Evolutionary conservation across 192 early-diverging fungal species (phyloP).

Genomic region (Spizellomyces punctatus): DNA sequence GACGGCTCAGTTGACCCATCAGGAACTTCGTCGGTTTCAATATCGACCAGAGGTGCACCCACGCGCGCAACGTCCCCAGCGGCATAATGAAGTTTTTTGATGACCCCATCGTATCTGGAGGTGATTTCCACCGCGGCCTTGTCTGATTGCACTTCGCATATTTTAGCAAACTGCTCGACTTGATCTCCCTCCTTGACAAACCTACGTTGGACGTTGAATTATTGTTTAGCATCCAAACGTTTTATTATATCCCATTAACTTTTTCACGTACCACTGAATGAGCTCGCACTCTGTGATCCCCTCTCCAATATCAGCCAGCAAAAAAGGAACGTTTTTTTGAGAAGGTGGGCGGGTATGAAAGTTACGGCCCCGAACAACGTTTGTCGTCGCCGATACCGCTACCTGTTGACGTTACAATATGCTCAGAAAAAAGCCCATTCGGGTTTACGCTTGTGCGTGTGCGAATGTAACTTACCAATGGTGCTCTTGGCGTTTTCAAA

Average conservation of each 20-base stretch:
- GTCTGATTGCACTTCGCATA: slow-evolving; percentile 97
- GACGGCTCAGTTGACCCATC: background rate
- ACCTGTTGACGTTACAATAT: no score
- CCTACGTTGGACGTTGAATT: slow-evolving; percentile 44
- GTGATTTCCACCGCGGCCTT: slow-evolving; percentile 99
- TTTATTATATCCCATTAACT: no score
- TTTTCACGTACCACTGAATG: slow-evolving; percentile 82
- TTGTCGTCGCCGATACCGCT: no score
- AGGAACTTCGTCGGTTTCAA: slow-evolving; percentile 57
- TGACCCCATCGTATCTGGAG: slow-evolving; percentile 86
- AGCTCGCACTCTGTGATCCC: slow-evolving; percentile 97
- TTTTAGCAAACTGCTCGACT: slow-evolving; percentile 89
- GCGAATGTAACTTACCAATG: no score
- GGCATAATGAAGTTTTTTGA: slow-evolving; percentile 79
- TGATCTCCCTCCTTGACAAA: slow-evolving; percentile 91
- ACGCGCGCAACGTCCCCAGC: slow-evolving; percentile 91
- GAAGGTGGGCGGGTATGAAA: slow-evolving; percentile 5
- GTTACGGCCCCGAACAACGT: background rate
- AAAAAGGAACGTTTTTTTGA: slow-evolving; percentile 61
- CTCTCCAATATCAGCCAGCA: slow-evolving; percentile 97
- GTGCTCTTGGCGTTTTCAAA: no score
- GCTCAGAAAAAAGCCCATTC: no score
- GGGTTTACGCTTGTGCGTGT: no score
- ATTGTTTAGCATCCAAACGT: background rate
- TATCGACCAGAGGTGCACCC: slow-evolving; percentile 86